Evolutionary conservation across 1,139 yeast genomes (phyloP).

Genomic region (Hanseniaspora sp.): DNA sequence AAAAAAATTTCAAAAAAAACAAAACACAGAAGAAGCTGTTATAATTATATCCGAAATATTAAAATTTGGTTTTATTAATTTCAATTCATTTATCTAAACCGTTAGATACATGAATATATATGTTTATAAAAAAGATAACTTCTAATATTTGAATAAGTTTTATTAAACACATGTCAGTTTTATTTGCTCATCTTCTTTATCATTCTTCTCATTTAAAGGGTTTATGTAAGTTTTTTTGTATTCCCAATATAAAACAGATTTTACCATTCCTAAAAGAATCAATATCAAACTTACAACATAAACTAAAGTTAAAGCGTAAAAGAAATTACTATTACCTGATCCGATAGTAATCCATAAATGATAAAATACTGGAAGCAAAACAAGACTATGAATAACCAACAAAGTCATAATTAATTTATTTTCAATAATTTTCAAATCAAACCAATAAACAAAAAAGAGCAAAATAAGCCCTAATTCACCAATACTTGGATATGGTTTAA

Average conservation of each 20-base stretch:
- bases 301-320: constrained; percentile 81
- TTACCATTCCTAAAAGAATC: constrained; percentile 61
- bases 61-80: too few species aligned
- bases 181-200: constrained; percentile 24
- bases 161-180: constrained; percentile 28
- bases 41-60: too few species aligned
- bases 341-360: constrained; percentile 92
- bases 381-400: constrained; percentile 39
- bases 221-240: constrained; percentile 41
- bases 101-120: too few species aligned
- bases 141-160: too few species aligned
- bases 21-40: too few species aligned
- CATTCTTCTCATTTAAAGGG: constrained; percentile 15
- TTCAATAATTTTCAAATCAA: constrained; percentile 3
- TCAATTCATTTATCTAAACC: too few species aligned
- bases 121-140: too few species aligned
- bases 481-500: constrained; percentile 81
- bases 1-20: too few species aligned
- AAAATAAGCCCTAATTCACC: constrained; percentile 69
- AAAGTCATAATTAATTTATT: constrained; percentile 27
- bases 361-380: constrained; percentile 79
- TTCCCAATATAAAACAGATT: constrained; percentile 69
- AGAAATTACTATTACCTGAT: constrained; percentile 90
- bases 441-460: constrained; percentile 4
- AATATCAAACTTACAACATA: constrained; percentile 65